phyloP scores from a whole-genome alignment of 2,329 filamentous ascomycete genomes.

The Exophiala phaeomuriformis region DNA sequence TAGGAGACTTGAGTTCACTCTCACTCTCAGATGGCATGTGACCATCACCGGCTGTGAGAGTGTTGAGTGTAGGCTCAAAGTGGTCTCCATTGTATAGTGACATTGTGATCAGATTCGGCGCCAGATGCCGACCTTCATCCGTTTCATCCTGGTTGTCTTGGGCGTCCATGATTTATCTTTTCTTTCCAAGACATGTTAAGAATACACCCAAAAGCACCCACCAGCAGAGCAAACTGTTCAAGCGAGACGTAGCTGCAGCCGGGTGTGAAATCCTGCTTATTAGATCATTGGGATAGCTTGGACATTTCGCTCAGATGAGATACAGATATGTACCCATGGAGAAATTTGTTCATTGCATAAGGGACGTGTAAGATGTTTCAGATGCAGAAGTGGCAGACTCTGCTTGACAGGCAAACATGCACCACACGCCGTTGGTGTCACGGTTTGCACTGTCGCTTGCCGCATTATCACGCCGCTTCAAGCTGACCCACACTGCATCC shows the following conservation, averaged over 20 bases:
- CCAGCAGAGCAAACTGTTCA: neutral
- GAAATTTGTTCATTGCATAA: no score
- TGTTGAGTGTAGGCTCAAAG: neutral
- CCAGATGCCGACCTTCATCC: neutral
- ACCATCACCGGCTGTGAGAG: neutral
- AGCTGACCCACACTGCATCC: no score
- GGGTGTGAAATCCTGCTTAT: neutral
- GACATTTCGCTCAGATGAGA: no score
- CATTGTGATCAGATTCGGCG: neutral
- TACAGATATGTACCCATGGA: no score
- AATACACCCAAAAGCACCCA: neutral
- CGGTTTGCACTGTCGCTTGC: no score
- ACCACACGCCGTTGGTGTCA: no score
- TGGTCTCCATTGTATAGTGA: neutral
- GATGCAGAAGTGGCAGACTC: no score
- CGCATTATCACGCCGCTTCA: no score
- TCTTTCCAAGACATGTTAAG: slow-evolving; percentile 8
- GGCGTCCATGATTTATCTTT: slow-evolving; percentile 7
- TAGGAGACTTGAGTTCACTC: neutral
- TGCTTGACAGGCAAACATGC: no score
- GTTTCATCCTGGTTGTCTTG: slow-evolving; percentile 11
- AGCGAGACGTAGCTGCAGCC: neutral
- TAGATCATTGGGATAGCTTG: no score
- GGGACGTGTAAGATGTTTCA: no score
- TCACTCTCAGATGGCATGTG: neutral